Conservation (phyloP, 176 grass and related monocot genomes). For the Thalia dealbata region DNA sequence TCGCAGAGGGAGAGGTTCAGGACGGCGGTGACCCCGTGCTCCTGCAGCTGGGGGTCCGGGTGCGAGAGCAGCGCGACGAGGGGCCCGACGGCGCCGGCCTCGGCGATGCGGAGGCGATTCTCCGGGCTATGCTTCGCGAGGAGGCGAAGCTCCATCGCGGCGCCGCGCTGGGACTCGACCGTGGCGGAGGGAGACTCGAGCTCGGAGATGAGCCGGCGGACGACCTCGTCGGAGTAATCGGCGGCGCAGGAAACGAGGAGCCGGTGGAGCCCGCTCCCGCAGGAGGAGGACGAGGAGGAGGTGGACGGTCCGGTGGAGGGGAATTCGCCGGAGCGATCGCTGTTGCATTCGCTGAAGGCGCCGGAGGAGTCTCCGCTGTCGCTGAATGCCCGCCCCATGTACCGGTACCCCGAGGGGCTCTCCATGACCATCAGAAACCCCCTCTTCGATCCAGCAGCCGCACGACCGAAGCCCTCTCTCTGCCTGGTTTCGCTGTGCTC, state of each 20-base stretch:
- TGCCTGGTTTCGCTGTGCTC: background rate
- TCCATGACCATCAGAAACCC: background rate
- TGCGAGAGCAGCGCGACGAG: conserved; percentile 7
- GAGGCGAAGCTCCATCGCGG: conserved; percentile 9
- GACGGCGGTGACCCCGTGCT: conserved; percentile 9
- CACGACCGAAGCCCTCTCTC: background rate
- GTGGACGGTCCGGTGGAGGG: background rate
- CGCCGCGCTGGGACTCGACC: conserved; percentile 1
- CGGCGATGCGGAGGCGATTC: conserved; percentile 2
- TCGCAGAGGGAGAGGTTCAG: conserved; percentile 8
- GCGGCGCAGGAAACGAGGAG: background rate
- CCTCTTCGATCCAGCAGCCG: background rate
- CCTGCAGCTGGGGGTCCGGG: background rate
- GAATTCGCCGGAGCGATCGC: conserved; percentile 2
- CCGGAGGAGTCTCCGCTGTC: background rate
- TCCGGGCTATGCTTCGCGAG: conserved; percentile 1
- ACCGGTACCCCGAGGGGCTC: background rate
- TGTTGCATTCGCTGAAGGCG: conserved; percentile 9
- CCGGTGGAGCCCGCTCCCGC: background rate
- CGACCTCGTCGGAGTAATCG: conserved; percentile 1
- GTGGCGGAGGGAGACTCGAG: conserved; percentile 9
- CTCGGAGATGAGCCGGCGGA: background rate
- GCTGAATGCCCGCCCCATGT: background rate
- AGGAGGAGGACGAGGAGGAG: background rate
- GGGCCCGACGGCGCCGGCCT: background rate